Evolutionary conservation across 2,329 filamentous ascomycete species (phyloP).

Genomic region (Aspergillus sp.): DNA sequence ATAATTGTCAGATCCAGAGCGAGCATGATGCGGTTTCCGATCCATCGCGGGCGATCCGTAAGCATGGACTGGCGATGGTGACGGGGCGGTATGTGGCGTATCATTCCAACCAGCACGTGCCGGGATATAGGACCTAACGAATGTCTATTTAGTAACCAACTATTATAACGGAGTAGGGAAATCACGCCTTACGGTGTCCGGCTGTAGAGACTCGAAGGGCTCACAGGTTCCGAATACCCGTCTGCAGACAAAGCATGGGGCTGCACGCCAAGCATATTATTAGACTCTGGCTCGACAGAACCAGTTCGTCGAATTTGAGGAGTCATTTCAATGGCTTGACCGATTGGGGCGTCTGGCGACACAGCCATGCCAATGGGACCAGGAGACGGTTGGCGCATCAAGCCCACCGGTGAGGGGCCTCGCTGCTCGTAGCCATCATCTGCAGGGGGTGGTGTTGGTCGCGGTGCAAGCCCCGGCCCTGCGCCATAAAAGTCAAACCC

Average conservation of each 20-base stretch:
- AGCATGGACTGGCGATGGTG: slow-evolving; percentile 15
- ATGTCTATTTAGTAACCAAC: slow-evolving; percentile 10
- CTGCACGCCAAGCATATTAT: slow-evolving; percentile 15
- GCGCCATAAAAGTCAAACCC: slow-evolving; percentile 29
- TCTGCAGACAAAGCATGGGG: slow-evolving; percentile 24
- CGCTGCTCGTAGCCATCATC: slow-evolving; percentile 22
- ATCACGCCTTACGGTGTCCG: slow-evolving; percentile 62
- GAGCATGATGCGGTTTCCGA: slow-evolving; percentile 17
- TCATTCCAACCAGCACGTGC: slow-evolving; percentile 40
- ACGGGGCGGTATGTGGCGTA: slow-evolving; percentile 8
- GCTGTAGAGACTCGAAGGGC: slow-evolving; percentile 69
- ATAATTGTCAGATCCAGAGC: slow-evolving; percentile 50
- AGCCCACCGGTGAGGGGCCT: slow-evolving; percentile 13
- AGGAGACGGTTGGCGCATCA: slow-evolving; percentile 26
- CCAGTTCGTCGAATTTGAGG: slow-evolving; percentile 51
- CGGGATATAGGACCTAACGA: slow-evolving; percentile 36
- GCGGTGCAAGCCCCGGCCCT: slow-evolving; percentile 5
- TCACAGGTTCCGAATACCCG: slow-evolving; percentile 35
- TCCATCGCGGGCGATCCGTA: slow-evolving; percentile 17
- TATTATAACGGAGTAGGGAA: background rate
- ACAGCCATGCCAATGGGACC: slow-evolving; percentile 30
- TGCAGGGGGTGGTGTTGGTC: slow-evolving; percentile 18
- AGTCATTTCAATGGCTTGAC: slow-evolving; percentile 77
- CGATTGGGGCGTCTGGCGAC: slow-evolving; percentile 41
- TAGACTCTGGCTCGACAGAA: slow-evolving; percentile 27